Conservation (phyloP, 495 filamentous ascomycete genomes). For the Letharia lupina region DNA sequence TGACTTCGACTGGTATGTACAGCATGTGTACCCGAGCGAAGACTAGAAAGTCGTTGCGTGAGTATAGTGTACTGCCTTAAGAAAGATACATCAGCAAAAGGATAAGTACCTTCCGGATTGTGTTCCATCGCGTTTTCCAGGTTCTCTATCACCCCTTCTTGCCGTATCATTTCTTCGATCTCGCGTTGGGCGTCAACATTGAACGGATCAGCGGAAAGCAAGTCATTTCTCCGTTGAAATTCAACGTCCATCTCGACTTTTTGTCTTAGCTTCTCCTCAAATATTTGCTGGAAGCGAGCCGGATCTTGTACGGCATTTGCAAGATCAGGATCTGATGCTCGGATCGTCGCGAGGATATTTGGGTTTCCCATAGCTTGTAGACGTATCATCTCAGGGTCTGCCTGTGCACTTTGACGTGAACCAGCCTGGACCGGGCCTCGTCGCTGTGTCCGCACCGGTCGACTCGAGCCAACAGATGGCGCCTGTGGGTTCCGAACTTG, state of each 20-base stretch:
- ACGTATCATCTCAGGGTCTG: constrained; percentile 75
- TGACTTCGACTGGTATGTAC: constrained; percentile 93
- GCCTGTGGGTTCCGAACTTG: constrained; percentile 46
- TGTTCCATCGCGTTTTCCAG: constrained; percentile 92
- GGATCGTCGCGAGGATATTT: constrained; percentile 56
- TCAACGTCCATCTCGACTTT: constrained; percentile 62
- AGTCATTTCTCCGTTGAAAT: constrained; percentile 67
- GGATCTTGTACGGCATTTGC: constrained; percentile 72
- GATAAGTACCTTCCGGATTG: constrained; percentile 76
- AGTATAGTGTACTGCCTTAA: constrained; percentile 13
- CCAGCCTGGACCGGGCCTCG: constrained; percentile 16
- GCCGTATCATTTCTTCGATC: constrained; percentile 94
- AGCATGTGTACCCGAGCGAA: constrained; percentile 92
- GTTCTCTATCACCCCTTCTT: constrained; percentile 89
- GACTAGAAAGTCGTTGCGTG: constrained; percentile 44
- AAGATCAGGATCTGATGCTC: constrained; percentile 62
- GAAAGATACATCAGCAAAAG: background rate
- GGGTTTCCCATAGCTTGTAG: constrained; percentile 77
- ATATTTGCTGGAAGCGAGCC: constrained; percentile 61
- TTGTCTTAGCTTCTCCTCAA: constrained; percentile 53
- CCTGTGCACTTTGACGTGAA: constrained; percentile 31
- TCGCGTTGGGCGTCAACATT: constrained; percentile 81
- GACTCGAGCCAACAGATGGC: constrained; percentile 5
- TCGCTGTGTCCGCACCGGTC: constrained; percentile 14
- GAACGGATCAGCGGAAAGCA: constrained; percentile 86